A percentile compares a stretch with the other conserved stretches of the same genome.
Evolutionary conservation across 2,329 filamentous ascomycete genomes (phyloP).

Genomic region (Xylariaceae sp.): DNA sequence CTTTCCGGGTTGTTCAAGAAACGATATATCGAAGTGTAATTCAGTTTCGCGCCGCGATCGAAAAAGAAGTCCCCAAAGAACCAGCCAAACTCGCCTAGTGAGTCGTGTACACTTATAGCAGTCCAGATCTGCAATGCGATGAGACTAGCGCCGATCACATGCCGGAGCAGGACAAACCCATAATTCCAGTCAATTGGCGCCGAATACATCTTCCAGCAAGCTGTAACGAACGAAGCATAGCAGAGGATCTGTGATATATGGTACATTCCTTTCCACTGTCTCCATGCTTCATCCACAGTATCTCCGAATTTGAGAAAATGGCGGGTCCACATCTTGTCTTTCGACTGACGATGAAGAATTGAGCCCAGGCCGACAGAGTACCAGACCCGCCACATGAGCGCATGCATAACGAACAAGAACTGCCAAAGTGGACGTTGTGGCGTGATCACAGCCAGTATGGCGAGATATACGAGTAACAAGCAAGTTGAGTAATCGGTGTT

Average conservation of each 20-base stretch:
- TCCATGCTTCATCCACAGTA: constrained; percentile 88
- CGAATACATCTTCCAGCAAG: constrained; percentile 95
- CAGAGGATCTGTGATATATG: constrained; percentile 91
- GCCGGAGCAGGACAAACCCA: constrained; percentile 83
- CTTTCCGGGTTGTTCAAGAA: constrained; percentile 98
- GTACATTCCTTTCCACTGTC: constrained; percentile 96
- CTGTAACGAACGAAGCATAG: constrained; percentile 85
- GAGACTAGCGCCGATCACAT: constrained; percentile 81
- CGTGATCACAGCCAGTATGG: constrained; percentile 74
- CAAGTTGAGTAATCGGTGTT: constrained; percentile 83
- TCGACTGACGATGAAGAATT: constrained; percentile 84
- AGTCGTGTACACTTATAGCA: constrained; percentile 89
- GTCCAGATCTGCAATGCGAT: constrained; percentile 93
- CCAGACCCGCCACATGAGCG: constrained; percentile 85
- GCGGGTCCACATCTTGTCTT: constrained; percentile 91
- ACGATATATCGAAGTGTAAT: constrained; percentile 96
- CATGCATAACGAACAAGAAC: constrained; percentile 79
- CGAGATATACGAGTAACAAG: constrained; percentile 76
- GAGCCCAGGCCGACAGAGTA: constrained; percentile 87
- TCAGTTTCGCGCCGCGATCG: constrained; percentile 84
- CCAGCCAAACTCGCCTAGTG: constrained; percentile 96
- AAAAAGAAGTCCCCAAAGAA: constrained; percentile 99
- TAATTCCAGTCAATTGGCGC: constrained; percentile 86
- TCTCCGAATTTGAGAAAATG: constrained; percentile 98
- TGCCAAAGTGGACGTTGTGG: constrained; percentile 79